Base-by-base conservation (phyloP, 305 asterid species). In the Lippia alba region DNA sequence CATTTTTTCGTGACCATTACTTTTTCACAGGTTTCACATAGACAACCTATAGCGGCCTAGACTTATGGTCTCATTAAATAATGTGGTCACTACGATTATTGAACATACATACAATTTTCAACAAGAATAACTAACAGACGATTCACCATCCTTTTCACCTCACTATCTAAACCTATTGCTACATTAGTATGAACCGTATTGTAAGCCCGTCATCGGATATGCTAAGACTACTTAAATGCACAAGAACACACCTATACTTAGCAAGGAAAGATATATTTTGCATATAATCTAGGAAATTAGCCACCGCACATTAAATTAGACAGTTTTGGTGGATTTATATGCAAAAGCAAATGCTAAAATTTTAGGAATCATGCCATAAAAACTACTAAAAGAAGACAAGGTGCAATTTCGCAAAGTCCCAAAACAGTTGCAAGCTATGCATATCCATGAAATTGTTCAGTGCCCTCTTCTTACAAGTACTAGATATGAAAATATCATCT, bases 231-330 rank as follows among this genome's bases (percentile, higher is more conserved):
- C 30, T 48, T n/a, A 18, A 50, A 45, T 14, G 19, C 64, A 34
- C 55, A 71, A 59, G 53, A n/a, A 16, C 24, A 18, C 46, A 58
- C 20, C 30, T 8, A 49, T 12, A 17, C n/a, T 53, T 48, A 62
- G 63, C 17, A 6, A 41, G 16, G 62, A 56, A 49, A 49, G 59
- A 4, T 12, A 56, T 45, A 19, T 24, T 24, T 49, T 33, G 20
- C 11, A 72, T 19, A 20, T 39, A 62, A 39, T 54, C 40, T 50
- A 16, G 8, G 63, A 15, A 64, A 64, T 56, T 17, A 69, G 57
- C 15, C 54, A n/a, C n/a, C 41, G 51, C 61, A 51, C 19, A 16
- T 64, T 48, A 69, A 8, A 19, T 67, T 32, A 30, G 54, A 74
- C 18, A 44, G 36, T 3, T 41, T 58, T 40, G 34, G 19, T 36